Evolutionary conservation across 345 rosid species (phyloP).

Genomic region (Arabis alpina): DNA sequence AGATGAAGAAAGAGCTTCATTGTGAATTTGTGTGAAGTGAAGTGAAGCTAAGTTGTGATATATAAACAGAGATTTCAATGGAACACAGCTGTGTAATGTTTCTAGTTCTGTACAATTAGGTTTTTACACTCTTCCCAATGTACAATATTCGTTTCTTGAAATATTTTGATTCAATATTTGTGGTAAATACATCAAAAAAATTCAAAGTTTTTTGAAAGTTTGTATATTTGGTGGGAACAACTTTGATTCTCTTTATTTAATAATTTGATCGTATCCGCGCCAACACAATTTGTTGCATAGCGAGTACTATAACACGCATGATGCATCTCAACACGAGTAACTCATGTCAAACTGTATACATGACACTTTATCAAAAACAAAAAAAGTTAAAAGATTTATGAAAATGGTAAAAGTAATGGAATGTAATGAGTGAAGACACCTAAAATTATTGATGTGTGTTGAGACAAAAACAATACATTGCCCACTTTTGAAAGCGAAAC

Average conservation of each 20-base stretch:
- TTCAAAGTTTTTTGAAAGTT: background rate
- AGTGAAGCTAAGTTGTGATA: background rate
- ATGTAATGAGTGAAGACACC: slow-evolving; percentile 7
- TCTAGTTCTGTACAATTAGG: background rate
- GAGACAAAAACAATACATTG: slow-evolving; percentile 14
- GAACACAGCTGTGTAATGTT: slow-evolving; percentile 35
- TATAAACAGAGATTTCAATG: slow-evolving; percentile 28
- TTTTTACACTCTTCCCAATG: slow-evolving; percentile 29
- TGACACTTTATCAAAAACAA: background rate
- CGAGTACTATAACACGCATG: background rate
- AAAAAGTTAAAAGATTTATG: background rate
- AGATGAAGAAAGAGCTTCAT: slow-evolving; percentile 36
- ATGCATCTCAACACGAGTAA: background rate
- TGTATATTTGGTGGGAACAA: background rate
- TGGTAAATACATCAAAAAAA: background rate
- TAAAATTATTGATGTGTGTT: background rate
- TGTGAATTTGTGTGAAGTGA: background rate
- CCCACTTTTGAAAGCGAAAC: background rate
- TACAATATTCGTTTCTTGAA: slow-evolving; percentile 8
- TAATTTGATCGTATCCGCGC: background rate
- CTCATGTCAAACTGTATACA: too few relatives aligned
- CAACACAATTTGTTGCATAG: background rate
- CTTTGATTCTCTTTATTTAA: background rate
- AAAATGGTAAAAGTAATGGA: background rate
- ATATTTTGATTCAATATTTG: background rate